phyloP scores from a whole-genome alignment of 345 rosid species.

The Bretschneidera sinensis region DNA sequence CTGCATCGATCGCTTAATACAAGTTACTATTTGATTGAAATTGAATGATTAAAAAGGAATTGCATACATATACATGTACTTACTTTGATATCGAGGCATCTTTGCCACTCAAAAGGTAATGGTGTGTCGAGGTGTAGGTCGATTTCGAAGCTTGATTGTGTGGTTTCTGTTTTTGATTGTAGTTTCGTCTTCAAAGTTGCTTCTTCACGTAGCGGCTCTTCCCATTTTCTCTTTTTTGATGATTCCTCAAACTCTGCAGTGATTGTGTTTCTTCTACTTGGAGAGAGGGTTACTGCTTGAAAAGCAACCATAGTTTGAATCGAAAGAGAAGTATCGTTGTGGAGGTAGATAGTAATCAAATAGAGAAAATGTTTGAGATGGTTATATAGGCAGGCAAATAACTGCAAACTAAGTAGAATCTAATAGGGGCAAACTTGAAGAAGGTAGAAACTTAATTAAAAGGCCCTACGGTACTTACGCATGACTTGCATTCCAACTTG shows the following conservation, averaged over 20 bases:
- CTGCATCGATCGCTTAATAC: conserved; percentile 20
- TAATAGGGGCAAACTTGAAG: not conserved
- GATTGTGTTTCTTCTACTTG: conserved; percentile 23
- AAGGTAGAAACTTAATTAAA: conserved; percentile 6
- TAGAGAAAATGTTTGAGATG: conserved; percentile 20
- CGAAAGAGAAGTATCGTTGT: too few species aligned
- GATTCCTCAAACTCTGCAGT: conserved; percentile 25
- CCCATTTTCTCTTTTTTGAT: conserved; percentile 55
- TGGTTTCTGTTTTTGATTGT: conserved; percentile 22
- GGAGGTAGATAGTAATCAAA: too few species aligned
- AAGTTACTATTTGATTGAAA: not conserved
- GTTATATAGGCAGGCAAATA: conserved; percentile 32
- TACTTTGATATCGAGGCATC: conserved; percentile 68
- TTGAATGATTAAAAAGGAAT: not conserved
- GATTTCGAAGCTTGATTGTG: conserved; percentile 28
- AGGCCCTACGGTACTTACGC: conserved; percentile 27
- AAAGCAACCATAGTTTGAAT: conserved; percentile 42
- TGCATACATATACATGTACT: not conserved
- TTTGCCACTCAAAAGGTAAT: conserved; percentile 49
- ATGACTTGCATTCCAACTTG: conserved; percentile 56
- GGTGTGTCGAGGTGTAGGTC: conserved; percentile 52
- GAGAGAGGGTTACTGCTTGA: conserved; percentile 30
- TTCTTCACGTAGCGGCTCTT: conserved; percentile 21
- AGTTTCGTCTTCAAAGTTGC: conserved; percentile 15
- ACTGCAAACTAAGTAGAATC: conserved; percentile 28